phyloP scores from a whole-genome alignment of 2,329 filamentous ascomycete species.

The Colletotrichum australisinense region DNA sequence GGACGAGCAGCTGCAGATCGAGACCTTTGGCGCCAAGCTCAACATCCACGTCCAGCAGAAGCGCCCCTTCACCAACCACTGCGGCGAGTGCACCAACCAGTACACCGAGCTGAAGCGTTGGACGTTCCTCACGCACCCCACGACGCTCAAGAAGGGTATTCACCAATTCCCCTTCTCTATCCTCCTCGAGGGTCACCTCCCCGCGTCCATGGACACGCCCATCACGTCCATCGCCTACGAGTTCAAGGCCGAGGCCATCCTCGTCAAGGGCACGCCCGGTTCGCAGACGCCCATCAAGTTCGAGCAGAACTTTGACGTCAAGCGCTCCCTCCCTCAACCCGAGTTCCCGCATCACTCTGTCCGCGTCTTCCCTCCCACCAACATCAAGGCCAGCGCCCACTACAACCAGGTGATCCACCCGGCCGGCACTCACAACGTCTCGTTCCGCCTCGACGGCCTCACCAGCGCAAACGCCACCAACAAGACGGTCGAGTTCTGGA shows the following conservation, averaged over 20 bases:
- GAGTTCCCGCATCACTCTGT: conserved; percentile 88
- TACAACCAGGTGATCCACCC: conserved; percentile 88
- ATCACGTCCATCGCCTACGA: conserved; percentile 83
- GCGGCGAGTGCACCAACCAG: conserved; percentile 79
- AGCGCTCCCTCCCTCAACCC: conserved; percentile 79
- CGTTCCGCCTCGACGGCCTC: conserved; percentile 87
- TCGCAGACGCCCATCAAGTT: conserved; percentile 63
- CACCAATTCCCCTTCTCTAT: conserved; percentile 92
- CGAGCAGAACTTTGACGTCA: conserved; percentile 76
- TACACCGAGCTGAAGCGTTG: conserved; percentile 81
- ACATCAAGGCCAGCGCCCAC: conserved; percentile 87
- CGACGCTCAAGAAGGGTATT: conserved; percentile 62
- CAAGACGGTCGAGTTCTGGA: conserved; percentile 84
- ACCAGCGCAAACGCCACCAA: conserved; percentile 75
- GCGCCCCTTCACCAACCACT: conserved; percentile 84
- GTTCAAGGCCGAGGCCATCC: conserved; percentile 75
- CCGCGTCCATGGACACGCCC: conserved; percentile 81
- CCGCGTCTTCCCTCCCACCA: conserved; percentile 95
- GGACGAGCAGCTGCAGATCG: conserved; percentile 71
- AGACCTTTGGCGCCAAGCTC: conserved; percentile 75
- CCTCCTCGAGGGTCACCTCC: conserved; percentile 86
- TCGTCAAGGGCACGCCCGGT: conserved; percentile 55
- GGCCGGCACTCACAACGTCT: conserved; percentile 82
- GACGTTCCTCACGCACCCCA: conserved; percentile 75
- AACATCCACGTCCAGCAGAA: conserved; percentile 79